Evolutionary conservation across 345 rosid genomes (phyloP).

Genomic region (Gossypium sturtianum): DNA sequence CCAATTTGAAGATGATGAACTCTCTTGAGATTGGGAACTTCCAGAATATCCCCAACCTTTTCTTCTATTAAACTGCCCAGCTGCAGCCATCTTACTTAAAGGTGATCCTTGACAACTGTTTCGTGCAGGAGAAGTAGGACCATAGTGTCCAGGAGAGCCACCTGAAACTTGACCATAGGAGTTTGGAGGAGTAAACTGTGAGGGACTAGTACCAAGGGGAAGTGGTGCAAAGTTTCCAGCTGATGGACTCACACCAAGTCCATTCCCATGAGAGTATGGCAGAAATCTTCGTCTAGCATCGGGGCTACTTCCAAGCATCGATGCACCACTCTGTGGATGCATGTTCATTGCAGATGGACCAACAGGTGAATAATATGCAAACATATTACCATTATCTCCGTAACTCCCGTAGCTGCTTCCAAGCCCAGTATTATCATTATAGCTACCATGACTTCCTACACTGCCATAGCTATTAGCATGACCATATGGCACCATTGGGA

Average conservation of each 20-base stretch:
- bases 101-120: constrained; percentile 91
- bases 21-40: constrained; percentile 65
- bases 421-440: constrained; percentile 70
- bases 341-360: constrained; percentile 80
- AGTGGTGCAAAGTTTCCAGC: constrained; percentile 88
- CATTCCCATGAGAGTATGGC: constrained; percentile 73
- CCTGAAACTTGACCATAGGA: constrained; percentile 54
- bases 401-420: constrained; percentile 92
- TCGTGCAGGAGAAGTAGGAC: constrained; percentile 92
- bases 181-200: constrained; percentile 90
- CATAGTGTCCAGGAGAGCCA: constrained; percentile 95
- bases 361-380: constrained; percentile 88
- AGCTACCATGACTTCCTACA: constrained; percentile 94
- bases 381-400: constrained; percentile 67
- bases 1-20: constrained; percentile 47
- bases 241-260: constrained; percentile 88
- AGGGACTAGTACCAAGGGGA: constrained; percentile 95
- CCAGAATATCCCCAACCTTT: constrained; percentile 74
- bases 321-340: constrained; percentile 60
- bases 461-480: constrained; percentile 90
- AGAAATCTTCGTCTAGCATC: constrained; percentile 78
- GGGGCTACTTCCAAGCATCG: constrained; percentile 87
- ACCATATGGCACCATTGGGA: constrained; percentile 55
- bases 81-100: constrained; percentile 74
- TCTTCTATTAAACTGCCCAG: constrained; percentile 76